Evolutionary conservation across 106 monocot genomes (phyloP), one percentile per base, ranked within the genome.

Genomic region (Agapanthus africanus): DNA sequence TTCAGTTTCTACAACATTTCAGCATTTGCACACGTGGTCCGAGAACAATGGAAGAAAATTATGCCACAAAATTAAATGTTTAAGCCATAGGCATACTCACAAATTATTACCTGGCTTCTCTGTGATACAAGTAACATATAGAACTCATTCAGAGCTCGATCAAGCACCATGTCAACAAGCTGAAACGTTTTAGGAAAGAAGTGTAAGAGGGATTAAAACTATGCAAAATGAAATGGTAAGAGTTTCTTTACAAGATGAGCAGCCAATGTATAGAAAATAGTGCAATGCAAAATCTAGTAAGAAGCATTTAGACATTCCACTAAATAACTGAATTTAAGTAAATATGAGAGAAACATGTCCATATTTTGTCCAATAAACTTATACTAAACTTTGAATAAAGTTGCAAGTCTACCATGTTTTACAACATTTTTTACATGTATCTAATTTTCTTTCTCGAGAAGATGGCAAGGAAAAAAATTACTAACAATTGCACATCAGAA

Each of bases 101-200:
- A 31, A 5, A 19, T 16, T 40, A 37, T 50, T 75, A 80, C 80
- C 77, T 69, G 51, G 59, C 73, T 69, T 72, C 69, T 62, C n/a
- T 69, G 68, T 41, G 81, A 68, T 28, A 47, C 19, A 44, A 81
- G 69, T 19, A 61, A 50, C 54, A 69, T 38, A 46, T 42, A 63
- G 35, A 81, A 69, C 69, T 69, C 56, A 49, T 81, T 70, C 34
- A 77, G 62, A 36, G 73, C 76, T 56, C 65, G 40, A 4, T 81
- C 77, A 26, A 77, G 72, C 44, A 81, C 40, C 46, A 69, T 16
- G 65, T 77, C 73, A 46, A 81, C 63, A n/a, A 81, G 68, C 81
- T 81, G 65, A 59, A 73, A 65, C 9, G 64, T 62, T 37, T 70
- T 65, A 67, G 32, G 38, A 68, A 50, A 32, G 15, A 18, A 67